Percentiles rank a stretch among this genome's conserved stretches.
phyloP scores from a whole-genome alignment of 1,284 basidiomycete species.

The Pseudozyma hubeiensis region DNA sequence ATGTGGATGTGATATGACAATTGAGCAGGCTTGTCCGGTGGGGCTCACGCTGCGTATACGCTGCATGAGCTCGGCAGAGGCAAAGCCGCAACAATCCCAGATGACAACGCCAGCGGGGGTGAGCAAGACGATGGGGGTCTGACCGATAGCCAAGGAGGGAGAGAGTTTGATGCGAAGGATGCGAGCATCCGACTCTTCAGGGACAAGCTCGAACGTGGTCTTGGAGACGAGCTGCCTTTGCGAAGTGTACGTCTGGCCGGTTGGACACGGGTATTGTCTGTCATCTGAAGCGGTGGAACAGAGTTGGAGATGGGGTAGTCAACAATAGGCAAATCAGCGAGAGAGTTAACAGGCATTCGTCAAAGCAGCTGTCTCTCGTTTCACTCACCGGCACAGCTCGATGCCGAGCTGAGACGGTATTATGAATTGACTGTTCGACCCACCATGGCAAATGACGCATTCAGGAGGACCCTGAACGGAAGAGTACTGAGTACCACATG shows the following conservation, averaged over 20 bases:
- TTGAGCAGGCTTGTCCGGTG: conserved; percentile 29
- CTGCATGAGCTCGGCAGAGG: conserved; percentile 29
- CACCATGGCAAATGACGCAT: conserved; percentile 41
- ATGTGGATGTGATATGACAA: conserved; percentile 45
- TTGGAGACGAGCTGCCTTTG: conserved; percentile 25
- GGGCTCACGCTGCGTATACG: conserved; percentile 22
- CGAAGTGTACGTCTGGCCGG: conserved; percentile 32
- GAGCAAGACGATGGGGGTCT: conserved; percentile 37
- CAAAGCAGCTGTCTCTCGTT: neutral
- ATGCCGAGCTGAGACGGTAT: neutral
- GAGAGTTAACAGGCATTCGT: neutral
- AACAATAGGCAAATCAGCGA: too few species aligned
- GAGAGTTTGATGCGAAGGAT: conserved; percentile 33
- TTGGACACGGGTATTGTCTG: conserved; percentile 29
- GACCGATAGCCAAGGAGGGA: conserved; percentile 40
- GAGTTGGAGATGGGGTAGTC: neutral
- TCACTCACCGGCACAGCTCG: neutral
- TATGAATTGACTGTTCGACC: neutral
- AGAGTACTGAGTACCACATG: conserved; percentile 35
- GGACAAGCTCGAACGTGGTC: conserved; percentile 23
- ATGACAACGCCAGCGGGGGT: conserved; percentile 24
- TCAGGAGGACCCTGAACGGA: conserved; percentile 20
- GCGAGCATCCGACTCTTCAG: conserved; percentile 31
- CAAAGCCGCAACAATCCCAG: conserved; percentile 43
- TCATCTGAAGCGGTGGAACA: conserved; percentile 18